Evolutionary conservation across 129 eudicot genomes (phyloP).

Genomic region (Ambrosia trifida): DNA sequence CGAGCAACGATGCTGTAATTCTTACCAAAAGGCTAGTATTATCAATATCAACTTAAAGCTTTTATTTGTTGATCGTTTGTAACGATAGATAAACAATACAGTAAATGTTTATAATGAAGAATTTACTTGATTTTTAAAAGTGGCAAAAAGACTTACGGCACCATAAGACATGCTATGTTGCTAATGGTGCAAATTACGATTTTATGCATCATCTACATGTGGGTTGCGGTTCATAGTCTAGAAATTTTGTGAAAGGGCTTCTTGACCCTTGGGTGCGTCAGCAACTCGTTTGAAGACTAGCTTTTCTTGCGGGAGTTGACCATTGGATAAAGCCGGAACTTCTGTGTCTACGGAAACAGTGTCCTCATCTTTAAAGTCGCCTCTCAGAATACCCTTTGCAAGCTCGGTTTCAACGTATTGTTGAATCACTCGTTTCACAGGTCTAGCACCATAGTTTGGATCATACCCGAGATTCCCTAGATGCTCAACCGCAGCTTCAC

Average conservation of each 20-base stretch:
- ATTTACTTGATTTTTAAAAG: not conserved
- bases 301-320: constrained; percentile 95
- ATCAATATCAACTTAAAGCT: not conserved
- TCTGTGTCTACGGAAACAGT: constrained; percentile 74
- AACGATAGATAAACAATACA: not conserved
- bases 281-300: constrained; percentile 55
- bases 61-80: not conserved
- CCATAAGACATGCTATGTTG: constrained; percentile 7
- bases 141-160: constrained; percentile 14
- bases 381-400: constrained; percentile 93
- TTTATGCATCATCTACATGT: constrained; percentile 16
- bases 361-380: constrained; percentile 90
- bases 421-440: constrained; percentile 95
- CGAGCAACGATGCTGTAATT: constrained; percentile 83
- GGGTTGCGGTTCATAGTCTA: constrained; percentile 6
- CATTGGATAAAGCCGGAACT: constrained; percentile 74
- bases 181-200: constrained; percentile 9
- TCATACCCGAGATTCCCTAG: constrained; percentile 87
- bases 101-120: not conserved
- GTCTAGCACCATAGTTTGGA: constrained; percentile 98
- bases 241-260: constrained; percentile 43
- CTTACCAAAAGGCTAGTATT: constrained; percentile 38
- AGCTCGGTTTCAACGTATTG: constrained; percentile 90
- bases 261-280: constrained; percentile 40
- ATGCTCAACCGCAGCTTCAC: constrained; percentile 71